phyloP scores from a whole-genome alignment of 352 stramenopile species.

The Globisporangium acanthophoron region DNA sequence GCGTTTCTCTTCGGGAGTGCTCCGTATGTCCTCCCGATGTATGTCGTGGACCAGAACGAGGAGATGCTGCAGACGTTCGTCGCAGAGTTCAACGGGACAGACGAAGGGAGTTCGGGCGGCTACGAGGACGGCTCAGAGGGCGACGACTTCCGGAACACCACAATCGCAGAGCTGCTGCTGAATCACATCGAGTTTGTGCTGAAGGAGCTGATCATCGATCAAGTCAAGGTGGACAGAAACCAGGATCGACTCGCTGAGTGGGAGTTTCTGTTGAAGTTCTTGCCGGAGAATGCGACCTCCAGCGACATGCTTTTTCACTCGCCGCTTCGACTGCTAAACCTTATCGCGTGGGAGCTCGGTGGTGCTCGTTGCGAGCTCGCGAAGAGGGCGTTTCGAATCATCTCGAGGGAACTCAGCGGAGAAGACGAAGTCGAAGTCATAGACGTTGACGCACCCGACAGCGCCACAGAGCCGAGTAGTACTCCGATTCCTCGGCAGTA shows the following conservation, averaged over 20 bases:
- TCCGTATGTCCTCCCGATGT: conserved; percentile 51
- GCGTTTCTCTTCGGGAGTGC: conserved; percentile 45
- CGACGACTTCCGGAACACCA: conserved; percentile 16
- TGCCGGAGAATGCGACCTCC: conserved; percentile 53
- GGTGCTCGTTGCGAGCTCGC: conserved; percentile 41
- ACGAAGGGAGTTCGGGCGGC: conserved; percentile 17
- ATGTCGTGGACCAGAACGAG: conserved; percentile 55
- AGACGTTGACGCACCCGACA: conserved; percentile 8
- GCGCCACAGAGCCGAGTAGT: conserved; percentile 18
- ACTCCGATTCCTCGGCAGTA: conserved; percentile 65
- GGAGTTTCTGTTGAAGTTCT: conserved; percentile 68
- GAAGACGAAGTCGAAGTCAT: conserved; percentile 14
- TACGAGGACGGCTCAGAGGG: conserved; percentile 17
- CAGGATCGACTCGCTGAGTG: conserved; percentile 47
- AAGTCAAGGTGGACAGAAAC: conserved; percentile 45
- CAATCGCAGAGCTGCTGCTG: conserved; percentile 36
- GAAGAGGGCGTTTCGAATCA: conserved; percentile 49
- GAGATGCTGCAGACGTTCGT: conserved; percentile 42
- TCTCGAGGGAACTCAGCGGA: conserved; percentile 33
- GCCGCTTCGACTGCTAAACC: conserved; percentile 46
- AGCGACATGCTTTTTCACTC: conserved; percentile 53
- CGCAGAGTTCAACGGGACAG: conserved; percentile 22
- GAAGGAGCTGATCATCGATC: conserved; percentile 62
- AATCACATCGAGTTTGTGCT: conserved; percentile 48
- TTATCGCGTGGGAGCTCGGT: conserved; percentile 64